These are phyloP conservation scores for Fusarium sambucinum DNA, from an alignment of 2,329 filamentous ascomycete species.

Conservation along the genomic window DNA sequence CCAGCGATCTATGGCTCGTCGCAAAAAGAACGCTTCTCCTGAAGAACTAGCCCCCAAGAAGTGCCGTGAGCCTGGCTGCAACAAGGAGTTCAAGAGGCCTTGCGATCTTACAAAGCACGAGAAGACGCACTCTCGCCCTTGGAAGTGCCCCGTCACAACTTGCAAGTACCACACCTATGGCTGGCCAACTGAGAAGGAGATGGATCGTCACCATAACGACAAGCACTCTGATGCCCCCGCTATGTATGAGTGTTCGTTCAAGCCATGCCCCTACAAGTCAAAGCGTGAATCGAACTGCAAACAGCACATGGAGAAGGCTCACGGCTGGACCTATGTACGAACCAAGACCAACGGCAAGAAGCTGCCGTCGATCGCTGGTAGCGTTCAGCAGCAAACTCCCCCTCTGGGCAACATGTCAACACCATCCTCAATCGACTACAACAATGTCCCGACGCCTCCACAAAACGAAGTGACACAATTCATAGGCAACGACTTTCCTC, in stretches of 20 bases:
- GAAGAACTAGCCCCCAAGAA: slow-evolving; percentile 85
- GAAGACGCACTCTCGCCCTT: slow-evolving; percentile 96
- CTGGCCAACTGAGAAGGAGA: slow-evolving; percentile 98
- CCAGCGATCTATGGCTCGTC: slow-evolving; percentile 92
- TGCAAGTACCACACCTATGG: slow-evolving; percentile 94
- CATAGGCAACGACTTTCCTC: slow-evolving; percentile 60
- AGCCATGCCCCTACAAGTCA: slow-evolving; percentile 90
- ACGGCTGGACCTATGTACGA: slow-evolving; percentile 89
- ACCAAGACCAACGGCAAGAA: slow-evolving; percentile 91
- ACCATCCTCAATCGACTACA: slow-evolving; percentile 66
- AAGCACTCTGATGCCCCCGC: slow-evolving; percentile 86
- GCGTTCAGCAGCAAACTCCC: slow-evolving; percentile 66
- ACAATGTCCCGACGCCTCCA: slow-evolving; percentile 69
- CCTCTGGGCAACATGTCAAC: slow-evolving; percentile 72
- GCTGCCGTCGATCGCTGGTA: slow-evolving; percentile 58
- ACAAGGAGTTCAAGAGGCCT: slow-evolving; percentile 95
- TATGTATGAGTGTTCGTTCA: slow-evolving; percentile 85
- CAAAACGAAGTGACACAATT: slow-evolving; percentile 58
- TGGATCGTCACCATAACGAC: slow-evolving; percentile 95
- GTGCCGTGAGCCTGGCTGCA: slow-evolving; percentile 80
- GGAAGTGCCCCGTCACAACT: slow-evolving; percentile 84
- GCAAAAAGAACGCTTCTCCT: slow-evolving; percentile 90
- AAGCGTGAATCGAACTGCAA: slow-evolving; percentile 98
- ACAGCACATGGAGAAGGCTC: slow-evolving; percentile 98
- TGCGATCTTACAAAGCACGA: slow-evolving; percentile 98